These are phyloP conservation scores for Oxytropis ochrocephala DNA, from an alignment of 306 rosid genomes.

Conservation along the genomic window DNA sequence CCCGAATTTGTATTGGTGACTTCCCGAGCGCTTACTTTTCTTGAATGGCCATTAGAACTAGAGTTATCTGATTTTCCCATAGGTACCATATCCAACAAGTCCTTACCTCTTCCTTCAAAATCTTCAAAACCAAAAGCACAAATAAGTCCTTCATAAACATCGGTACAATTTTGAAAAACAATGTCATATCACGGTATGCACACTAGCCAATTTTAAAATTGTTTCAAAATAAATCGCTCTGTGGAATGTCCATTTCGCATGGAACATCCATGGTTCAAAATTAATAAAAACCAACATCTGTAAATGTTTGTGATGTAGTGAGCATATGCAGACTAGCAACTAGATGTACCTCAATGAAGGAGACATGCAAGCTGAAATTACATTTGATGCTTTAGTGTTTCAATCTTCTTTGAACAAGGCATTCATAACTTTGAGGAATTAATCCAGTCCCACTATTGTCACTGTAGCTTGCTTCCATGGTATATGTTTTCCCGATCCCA, in stretches of 20 bases:
- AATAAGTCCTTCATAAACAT: constrained; percentile 10
- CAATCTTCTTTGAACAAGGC: constrained; percentile 63
- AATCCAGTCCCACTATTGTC: constrained; percentile 49
- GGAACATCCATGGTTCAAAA: background rate
- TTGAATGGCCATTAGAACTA: constrained; percentile 45
- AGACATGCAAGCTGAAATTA: constrained; percentile 71
- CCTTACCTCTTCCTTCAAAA: constrained; percentile 80
- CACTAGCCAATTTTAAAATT: constrained; percentile 6
- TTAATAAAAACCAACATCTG: background rate
- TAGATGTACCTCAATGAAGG: constrained; percentile 66
- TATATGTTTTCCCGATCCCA: constrained; percentile 91
- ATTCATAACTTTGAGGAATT: constrained; percentile 63
- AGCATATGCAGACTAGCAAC: background rate
- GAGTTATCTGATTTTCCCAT: constrained; percentile 46
- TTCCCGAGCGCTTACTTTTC: constrained; percentile 51
- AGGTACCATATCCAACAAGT: constrained; percentile 56
- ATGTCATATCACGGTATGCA: constrained; percentile 1
- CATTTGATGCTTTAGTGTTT: constrained; percentile 55
- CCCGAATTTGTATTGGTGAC: constrained; percentile 66
- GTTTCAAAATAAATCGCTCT: constrained; percentile 4
- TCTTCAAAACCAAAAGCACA: constrained; percentile 45
- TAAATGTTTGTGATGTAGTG: background rate
- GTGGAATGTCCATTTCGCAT: background rate
- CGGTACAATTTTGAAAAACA: constrained; percentile 12
- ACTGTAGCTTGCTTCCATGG: constrained; percentile 75